Evolutionary conservation across 2,329 filamentous ascomycete genomes (phyloP).

Genomic region (Phaeosphaeria sp.): DNA sequence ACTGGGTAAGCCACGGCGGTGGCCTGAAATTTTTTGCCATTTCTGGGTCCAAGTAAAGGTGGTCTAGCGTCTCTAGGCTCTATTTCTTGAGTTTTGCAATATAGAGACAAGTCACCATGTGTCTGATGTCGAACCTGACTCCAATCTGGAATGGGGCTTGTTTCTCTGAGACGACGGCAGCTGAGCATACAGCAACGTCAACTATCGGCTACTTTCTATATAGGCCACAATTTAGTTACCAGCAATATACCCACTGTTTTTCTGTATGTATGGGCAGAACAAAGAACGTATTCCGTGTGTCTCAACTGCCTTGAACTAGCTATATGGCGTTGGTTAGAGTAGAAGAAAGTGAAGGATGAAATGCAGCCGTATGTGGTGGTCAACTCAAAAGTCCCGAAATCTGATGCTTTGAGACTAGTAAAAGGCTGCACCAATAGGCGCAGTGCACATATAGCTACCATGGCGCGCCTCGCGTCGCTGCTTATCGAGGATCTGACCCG

Average conservation of each 20-base stretch:
- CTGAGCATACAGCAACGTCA: not conserved
- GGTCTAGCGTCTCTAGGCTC: not conserved
- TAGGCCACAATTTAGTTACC: not conserved
- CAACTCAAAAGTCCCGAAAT: too few species aligned
- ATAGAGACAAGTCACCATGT: not conserved
- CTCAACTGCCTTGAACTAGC: not conserved
- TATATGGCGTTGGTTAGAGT: too few species aligned
- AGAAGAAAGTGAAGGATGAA: too few species aligned
- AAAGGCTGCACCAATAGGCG: not conserved
- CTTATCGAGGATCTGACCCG: not conserved
- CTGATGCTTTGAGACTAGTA: not conserved
- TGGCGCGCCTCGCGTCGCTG: not conserved
- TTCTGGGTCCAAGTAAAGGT: not conserved
- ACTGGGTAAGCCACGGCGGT: not conserved
- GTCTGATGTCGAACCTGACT: not conserved
- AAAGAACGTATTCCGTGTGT: not conserved
- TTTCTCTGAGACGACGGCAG: not conserved
- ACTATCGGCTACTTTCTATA: not conserved
- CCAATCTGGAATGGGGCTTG: not conserved
- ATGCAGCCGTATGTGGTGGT: too few species aligned
- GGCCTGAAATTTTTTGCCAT: not conserved
- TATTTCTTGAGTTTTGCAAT: not conserved
- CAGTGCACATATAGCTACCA: not conserved
- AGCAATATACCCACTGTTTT: not conserved
- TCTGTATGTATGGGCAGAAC: not conserved